These are phyloP conservation scores for Backusella macrospora DNA, from an alignment of 192 early-diverging fungal species.

Conservation along the genomic window DNA sequence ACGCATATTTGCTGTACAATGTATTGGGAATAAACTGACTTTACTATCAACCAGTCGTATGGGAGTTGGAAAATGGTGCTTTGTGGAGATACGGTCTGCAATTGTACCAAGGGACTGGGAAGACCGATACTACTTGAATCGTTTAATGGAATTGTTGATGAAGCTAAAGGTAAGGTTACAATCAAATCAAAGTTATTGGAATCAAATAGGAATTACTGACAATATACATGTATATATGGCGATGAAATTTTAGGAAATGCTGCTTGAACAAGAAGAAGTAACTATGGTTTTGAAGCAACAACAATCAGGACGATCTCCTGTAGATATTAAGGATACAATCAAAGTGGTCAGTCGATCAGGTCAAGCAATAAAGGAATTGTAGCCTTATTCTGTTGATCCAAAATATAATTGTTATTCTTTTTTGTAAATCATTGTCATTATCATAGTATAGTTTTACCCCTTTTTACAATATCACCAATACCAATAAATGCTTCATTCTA, in stretches of 20 bases:
- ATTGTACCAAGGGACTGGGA: constrained; percentile 19
- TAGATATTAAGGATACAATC: constrained; percentile 13
- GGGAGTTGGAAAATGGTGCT: constrained; percentile 13
- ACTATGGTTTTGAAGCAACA: neutral
- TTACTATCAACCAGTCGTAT: constrained; percentile 19
- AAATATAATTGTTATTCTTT: constrained; percentile 14
- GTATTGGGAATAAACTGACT: constrained; percentile 13
- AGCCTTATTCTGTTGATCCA: constrained; percentile 10
- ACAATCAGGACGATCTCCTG: neutral
- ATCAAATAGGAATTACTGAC: constrained; percentile 16
- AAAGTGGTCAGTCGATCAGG: constrained; percentile 13
- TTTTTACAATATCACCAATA: constrained; percentile 19
- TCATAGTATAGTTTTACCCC: constrained; percentile 20
- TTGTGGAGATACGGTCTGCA: constrained; percentile 17
- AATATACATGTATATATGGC: constrained; percentile 16
- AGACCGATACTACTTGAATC: constrained; percentile 18
- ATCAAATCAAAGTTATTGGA: constrained; percentile 18
- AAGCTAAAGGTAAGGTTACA: constrained; percentile 17
- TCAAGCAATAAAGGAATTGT: constrained; percentile 18
- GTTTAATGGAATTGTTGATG: constrained; percentile 16
- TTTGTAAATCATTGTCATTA: constrained; percentile 10
- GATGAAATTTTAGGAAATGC: constrained; percentile 16
- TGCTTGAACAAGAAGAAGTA: constrained; percentile 9
- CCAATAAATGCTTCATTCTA: constrained; percentile 19
- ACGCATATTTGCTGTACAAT: constrained; percentile 22